These are phyloP conservation scores for Micractinium conductrix DNA, from an alignment of 139 green algal species.

Conservation along the genomic window DNA sequence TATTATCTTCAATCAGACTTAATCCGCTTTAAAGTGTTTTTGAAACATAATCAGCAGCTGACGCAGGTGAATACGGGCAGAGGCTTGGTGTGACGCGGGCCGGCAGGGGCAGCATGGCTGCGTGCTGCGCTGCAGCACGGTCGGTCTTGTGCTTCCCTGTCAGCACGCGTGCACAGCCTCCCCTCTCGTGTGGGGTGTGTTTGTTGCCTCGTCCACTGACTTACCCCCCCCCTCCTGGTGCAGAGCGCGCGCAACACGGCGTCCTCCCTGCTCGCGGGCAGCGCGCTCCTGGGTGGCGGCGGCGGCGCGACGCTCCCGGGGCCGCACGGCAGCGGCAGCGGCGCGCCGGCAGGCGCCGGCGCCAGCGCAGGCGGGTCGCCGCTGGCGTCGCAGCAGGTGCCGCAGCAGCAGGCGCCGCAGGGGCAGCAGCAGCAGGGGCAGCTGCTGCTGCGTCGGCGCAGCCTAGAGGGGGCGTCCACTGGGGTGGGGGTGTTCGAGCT, in stretches of 20 bases:
- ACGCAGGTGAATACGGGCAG: too few species aligned
- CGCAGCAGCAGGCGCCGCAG: not conserved
- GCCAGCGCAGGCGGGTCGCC: too few species aligned
- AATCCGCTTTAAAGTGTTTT: too few species aligned
- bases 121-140: too few species aligned
- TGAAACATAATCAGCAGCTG: not conserved
- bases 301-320: not conserved
- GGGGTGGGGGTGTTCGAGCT: constrained; percentile 74
- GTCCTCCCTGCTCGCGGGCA: constrained; percentile 3
- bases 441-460: constrained; percentile 4
- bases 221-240: not conserved
- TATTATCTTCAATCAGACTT: too few species aligned
- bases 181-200: too few species aligned
- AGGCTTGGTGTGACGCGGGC: not conserved
- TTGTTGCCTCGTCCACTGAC: too few species aligned
- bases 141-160: too few species aligned
- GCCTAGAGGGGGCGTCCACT: constrained; percentile 47
- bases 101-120: too few species aligned
- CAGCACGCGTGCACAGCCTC: too few species aligned
- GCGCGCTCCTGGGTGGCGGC: constrained; percentile 11
- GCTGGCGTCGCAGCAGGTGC: not conserved
- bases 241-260: constrained; percentile 23
- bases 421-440: not conserved
- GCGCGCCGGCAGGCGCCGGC: not conserved
- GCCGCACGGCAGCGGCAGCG: not conserved